A percentile compares a stretch with the other conserved stretches of the same genome.
phyloP scores from a whole-genome alignment of 169 alveolate genomes.

The Cryptosporidium parvum region DNA sequence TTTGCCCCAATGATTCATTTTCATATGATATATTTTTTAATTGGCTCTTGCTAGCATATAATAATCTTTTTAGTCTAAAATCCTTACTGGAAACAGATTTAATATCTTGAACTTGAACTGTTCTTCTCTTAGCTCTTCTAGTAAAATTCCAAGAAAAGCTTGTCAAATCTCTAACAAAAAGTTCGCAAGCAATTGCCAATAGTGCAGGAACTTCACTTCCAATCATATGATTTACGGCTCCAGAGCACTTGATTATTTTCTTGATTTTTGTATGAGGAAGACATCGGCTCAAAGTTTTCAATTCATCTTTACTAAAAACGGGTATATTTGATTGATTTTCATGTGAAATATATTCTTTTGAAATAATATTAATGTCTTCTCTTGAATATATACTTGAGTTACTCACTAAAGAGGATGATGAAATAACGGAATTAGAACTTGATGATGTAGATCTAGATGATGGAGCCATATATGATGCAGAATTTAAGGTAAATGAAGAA shows the following conservation, averaged over 20 bases:
- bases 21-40: not conserved
- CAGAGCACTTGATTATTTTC: conserved; percentile 33
- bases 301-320: conserved; percentile 29
- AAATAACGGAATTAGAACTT: not conserved
- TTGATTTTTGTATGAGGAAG: conserved; percentile 61
- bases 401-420: conserved; percentile 3
- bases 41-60: not conserved
- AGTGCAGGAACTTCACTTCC: conserved; percentile 70
- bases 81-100: conserved; percentile 13
- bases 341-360: not conserved
- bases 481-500: not conserved
- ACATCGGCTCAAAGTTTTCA: conserved; percentile 35
- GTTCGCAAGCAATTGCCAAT: conserved; percentile 61
- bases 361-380: not conserved
- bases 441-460: not conserved
- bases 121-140: conserved; percentile 31
- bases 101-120: conserved; percentile 51
- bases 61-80: conserved; percentile 21
- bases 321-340: not conserved
- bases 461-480: not conserved
- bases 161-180: conserved; percentile 50
- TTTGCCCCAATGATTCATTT: not conserved
- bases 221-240: conserved; percentile 34
- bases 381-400: not conserved
- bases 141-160: conserved; percentile 41